These are phyloP conservation scores for Polychaeton citri DNA, from an alignment of 2,329 filamentous ascomycete genomes.

Conservation along the genomic window DNA sequence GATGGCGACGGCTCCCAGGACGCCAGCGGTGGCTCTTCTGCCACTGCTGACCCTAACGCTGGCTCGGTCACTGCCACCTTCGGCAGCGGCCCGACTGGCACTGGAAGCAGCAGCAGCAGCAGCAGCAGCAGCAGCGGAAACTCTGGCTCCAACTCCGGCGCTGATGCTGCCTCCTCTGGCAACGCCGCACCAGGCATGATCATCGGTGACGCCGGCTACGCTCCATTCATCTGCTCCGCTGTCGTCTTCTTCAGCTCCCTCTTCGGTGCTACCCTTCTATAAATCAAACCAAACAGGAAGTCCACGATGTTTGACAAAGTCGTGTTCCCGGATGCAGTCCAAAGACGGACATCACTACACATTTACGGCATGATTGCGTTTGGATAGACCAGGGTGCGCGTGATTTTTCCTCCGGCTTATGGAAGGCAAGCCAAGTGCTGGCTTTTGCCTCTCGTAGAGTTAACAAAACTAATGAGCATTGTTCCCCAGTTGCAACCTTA, in stretches of 20 bases:
- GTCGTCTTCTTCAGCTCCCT: slow-evolving; percentile 40
- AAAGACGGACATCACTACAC: too few species aligned
- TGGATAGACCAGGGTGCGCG: too few species aligned
- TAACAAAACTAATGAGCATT: too few species aligned
- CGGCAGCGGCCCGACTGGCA: slow-evolving; percentile 8
- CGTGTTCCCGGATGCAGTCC: too few species aligned
- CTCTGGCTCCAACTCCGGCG: slow-evolving; percentile 8
- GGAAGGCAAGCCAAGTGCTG: too few species aligned
- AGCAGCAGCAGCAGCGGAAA: slow-evolving; percentile 9
- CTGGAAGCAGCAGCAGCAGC: slow-evolving; percentile 21
- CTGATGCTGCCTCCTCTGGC: slow-evolving; percentile 19
- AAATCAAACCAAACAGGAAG: too few species aligned
- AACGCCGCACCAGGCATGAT: slow-evolving; percentile 29
- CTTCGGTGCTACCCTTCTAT: slow-evolving; percentile 36
- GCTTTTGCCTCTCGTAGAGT: too few species aligned
- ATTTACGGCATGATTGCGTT: too few species aligned
- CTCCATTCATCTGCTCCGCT: slow-evolving; percentile 38
- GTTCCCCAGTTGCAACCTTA: too few species aligned
- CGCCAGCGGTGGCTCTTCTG: slow-evolving; percentile 36
- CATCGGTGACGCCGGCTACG: slow-evolving; percentile 32
- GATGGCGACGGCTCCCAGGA: slow-evolving; percentile 42
- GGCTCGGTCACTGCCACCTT: slow-evolving; percentile 30
- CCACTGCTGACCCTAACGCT: slow-evolving; percentile 36
- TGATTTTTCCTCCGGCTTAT: too few species aligned
- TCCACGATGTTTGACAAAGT: too few species aligned